Evolutionary conservation across 305 asterid genomes (phyloP).

Genomic region (Andrographis paniculata): DNA sequence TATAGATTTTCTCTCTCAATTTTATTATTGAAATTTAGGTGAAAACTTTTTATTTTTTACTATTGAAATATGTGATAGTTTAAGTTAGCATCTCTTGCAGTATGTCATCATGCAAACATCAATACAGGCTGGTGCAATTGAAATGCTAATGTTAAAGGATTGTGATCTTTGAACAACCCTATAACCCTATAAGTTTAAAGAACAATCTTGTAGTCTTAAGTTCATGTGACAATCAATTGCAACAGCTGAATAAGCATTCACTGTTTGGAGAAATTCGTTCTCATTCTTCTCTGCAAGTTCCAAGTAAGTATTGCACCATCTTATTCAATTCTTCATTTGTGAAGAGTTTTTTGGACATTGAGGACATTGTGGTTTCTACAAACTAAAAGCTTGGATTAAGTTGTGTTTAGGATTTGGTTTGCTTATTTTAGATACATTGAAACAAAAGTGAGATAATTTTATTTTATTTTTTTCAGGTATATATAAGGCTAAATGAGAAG

Average conservation of each 20-base stretch:
- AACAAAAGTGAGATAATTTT: too few species aligned
- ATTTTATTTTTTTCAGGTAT: too few species aligned
- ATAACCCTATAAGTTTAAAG: too few species aligned
- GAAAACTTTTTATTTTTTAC: conserved; percentile 9
- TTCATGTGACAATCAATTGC: conserved; percentile 35
- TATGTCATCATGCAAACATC: conserved; percentile 81
- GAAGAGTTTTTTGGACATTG: too few species aligned
- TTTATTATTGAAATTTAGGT: neutral
- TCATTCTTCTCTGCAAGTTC: conserved; percentile 46
- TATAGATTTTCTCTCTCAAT: neutral
- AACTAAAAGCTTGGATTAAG: too few species aligned
- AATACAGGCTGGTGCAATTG: conserved; percentile 53
- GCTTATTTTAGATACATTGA: too few species aligned
- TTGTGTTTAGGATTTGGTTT: too few species aligned
- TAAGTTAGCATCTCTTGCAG: conserved; percentile 36
- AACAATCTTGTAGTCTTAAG: conserved; percentile 25
- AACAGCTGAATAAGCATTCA: conserved; percentile 50
- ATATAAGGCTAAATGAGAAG: too few species aligned
- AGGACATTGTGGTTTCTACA: too few species aligned
- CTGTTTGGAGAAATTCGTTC: conserved; percentile 71
- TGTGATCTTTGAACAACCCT: conserved; percentile 24
- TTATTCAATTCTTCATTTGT: too few species aligned
- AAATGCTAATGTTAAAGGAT: conserved; percentile 55
- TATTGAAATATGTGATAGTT: conserved; percentile 16
- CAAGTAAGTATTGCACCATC: too few species aligned